phyloP scores from a whole-genome alignment of 352 stramenopile genomes.

The Globisporangium radiosum region DNA sequence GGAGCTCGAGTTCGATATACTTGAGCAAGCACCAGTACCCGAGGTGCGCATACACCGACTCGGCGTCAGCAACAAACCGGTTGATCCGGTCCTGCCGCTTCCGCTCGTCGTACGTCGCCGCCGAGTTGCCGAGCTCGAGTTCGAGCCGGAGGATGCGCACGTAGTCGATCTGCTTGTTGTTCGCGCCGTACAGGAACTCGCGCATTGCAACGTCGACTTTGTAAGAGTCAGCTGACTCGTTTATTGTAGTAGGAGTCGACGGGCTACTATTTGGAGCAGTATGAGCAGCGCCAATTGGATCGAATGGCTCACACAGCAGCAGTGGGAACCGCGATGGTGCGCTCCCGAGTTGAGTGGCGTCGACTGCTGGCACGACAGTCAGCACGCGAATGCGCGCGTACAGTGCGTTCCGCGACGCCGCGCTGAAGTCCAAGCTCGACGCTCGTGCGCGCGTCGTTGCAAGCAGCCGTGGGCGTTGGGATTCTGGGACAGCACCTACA shows the following conservation, averaged over 20 bases:
- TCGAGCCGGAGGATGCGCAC: slow-evolving; percentile 53
- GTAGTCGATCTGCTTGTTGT: slow-evolving; percentile 65
- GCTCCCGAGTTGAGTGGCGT: slow-evolving; percentile 5
- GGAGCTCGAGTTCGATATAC: slow-evolving; percentile 71
- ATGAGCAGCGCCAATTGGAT: not conserved
- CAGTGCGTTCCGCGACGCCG: slow-evolving; percentile 34
- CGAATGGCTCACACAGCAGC: slow-evolving; percentile 50
- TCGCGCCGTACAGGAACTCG: slow-evolving; percentile 61
- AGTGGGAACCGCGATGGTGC: slow-evolving; percentile 27
- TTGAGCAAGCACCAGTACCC: slow-evolving; percentile 79
- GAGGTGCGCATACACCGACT: slow-evolving; percentile 52
- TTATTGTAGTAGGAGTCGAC: too few relatives aligned
- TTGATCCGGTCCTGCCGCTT: slow-evolving; percentile 73
- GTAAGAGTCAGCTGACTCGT: not conserved
- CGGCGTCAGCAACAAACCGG: slow-evolving; percentile 60
- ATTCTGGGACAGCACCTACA: slow-evolving; percentile 4
- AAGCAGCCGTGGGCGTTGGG: slow-evolving; percentile 33
- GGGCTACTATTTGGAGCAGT: too few relatives aligned
- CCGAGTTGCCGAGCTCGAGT: slow-evolving; percentile 65
- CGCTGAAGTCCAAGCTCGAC: slow-evolving; percentile 47
- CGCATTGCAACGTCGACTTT: slow-evolving; percentile 24
- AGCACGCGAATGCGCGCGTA: slow-evolving; percentile 56
- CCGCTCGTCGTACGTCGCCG: slow-evolving; percentile 60
- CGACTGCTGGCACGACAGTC: slow-evolving; percentile 46
- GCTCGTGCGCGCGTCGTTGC: slow-evolving; percentile 43